Percentiles rank a stretch among this genome's conserved stretches.
These are phyloP conservation scores for Effrenium voratum DNA, from an alignment of 73 alveolate genomes.

Conservation along the genomic window DNA sequence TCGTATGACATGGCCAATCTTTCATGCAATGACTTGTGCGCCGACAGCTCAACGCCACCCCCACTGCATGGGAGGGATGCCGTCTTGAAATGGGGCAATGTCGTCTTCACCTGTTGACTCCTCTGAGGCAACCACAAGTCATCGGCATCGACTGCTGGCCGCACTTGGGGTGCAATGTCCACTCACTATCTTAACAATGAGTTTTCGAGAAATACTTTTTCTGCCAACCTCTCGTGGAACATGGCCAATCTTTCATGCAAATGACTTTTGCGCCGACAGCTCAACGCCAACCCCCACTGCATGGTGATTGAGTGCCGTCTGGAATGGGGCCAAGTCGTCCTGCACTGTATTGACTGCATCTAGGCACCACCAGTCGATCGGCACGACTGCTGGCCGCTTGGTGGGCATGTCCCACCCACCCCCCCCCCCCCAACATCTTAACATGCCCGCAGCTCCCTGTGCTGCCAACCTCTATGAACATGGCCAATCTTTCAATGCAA, in stretches of 20 bases:
- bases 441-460: too few relatives aligned
- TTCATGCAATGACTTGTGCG: too few relatives aligned
- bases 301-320: constrained; percentile 40
- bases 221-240: too few relatives aligned
- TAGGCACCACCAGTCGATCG: constrained; percentile 44
- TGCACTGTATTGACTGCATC: constrained; percentile 44
- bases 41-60: constrained; percentile 90
- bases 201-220: too few relatives aligned
- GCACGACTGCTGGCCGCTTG: constrained; percentile 68
- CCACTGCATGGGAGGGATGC: constrained; percentile 1
- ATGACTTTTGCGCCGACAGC: constrained; percentile 63
- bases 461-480: too few relatives aligned
- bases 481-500: too few relatives aligned
- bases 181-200: too few relatives aligned
- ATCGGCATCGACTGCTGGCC: constrained; percentile 2
- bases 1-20: too few relatives aligned
- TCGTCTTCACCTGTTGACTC: neutral
- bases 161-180: neutral
- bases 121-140: neutral
- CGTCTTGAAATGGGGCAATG: constrained; percentile 32
- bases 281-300: constrained; percentile 75
- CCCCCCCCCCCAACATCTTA: too few relatives aligned
- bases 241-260: too few relatives aligned
- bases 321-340: constrained; percentile 34
- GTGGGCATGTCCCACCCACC: neutral